Evolutionary conservation across 768 basidiomycete species (phyloP).

Genomic region (Rhodosporidiobolus sp.): DNA sequence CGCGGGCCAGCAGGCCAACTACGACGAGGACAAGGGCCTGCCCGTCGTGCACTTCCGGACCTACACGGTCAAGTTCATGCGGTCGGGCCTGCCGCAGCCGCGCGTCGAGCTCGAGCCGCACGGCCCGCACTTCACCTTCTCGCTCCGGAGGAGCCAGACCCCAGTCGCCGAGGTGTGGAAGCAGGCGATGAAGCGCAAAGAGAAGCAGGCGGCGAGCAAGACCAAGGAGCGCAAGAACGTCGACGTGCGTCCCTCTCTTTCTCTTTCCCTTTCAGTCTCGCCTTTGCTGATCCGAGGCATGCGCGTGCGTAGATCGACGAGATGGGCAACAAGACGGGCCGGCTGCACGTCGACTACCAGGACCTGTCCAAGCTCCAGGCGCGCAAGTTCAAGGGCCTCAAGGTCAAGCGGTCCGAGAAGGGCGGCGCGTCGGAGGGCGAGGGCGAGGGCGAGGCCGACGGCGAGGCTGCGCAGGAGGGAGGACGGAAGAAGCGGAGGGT

Average conservation of each 20-base stretch:
- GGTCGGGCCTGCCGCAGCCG: slow-evolving; percentile 75
- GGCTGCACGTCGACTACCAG: slow-evolving; percentile 72
- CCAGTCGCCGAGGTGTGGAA: slow-evolving; percentile 78
- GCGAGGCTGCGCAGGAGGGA: background rate
- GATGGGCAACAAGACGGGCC: slow-evolving; percentile 93
- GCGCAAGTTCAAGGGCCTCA: slow-evolving; percentile 94
- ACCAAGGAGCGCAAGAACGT: slow-evolving; percentile 86
- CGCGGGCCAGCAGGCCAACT: slow-evolving; percentile 5
- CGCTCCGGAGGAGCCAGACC: slow-evolving; percentile 67
- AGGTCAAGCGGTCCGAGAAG: slow-evolving; percentile 47
- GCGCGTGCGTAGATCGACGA: slow-evolving; percentile 59
- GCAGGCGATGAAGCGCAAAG: slow-evolving; percentile 72
- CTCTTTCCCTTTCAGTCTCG: background rate
- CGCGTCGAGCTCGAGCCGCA: slow-evolving; percentile 77
- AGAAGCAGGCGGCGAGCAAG: slow-evolving; percentile 74
- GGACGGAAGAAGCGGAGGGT: background rate
- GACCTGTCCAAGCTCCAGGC: slow-evolving; percentile 81
- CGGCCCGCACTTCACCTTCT: slow-evolving; percentile 86
- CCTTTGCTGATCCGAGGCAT: background rate
- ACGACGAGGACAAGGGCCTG: slow-evolving; percentile 50
- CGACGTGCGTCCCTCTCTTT: slow-evolving; percentile 58
- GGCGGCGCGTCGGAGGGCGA: too few species aligned
- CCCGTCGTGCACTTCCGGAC: slow-evolving; percentile 85
- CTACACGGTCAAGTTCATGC: slow-evolving; percentile 70
- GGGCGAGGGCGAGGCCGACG: slow-evolving; percentile 37